Conservation (phyloP, 2,329 filamentous ascomycete species). For the Xylaria sp. region DNA sequence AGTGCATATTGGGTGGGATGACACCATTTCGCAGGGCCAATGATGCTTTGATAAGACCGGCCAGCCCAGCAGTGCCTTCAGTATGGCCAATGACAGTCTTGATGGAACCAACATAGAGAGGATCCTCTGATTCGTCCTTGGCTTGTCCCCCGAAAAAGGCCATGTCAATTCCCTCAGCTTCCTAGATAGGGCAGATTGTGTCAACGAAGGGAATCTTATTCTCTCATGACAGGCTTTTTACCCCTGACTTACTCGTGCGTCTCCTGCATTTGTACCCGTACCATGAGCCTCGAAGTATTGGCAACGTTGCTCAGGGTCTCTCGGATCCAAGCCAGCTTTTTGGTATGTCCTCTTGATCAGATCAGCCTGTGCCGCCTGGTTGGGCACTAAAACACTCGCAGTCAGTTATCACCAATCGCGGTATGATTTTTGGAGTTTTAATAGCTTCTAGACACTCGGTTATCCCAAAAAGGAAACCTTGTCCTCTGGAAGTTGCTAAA, state of each 20-base stretch:
- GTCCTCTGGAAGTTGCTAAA: too few species aligned
- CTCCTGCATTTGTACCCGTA: constrained; percentile 38
- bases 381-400: too few species aligned
- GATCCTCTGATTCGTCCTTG: neutral
- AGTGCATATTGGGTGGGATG: constrained; percentile 30
- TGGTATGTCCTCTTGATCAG: constrained; percentile 40
- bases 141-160: constrained; percentile 29
- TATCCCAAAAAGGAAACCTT: too few species aligned
- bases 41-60: constrained; percentile 29
- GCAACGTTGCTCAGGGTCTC: constrained; percentile 8
- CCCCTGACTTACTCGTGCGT: too few species aligned
- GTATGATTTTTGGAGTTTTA: too few species aligned
- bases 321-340: constrained; percentile 34
- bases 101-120: constrained; percentile 26
- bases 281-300: constrained; percentile 46
- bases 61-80: constrained; percentile 35
- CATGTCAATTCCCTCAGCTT: constrained; percentile 40
- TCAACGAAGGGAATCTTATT: too few species aligned
- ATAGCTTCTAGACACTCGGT: too few species aligned
- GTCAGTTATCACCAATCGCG: too few species aligned
- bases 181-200: too few species aligned
- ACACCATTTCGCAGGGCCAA: constrained; percentile 15
- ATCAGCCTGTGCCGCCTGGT: constrained; percentile 32
- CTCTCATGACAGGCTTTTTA: too few species aligned
- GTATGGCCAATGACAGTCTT: constrained; percentile 37